Percentiles rank a stretch among this genome's conserved stretches.
Conservation (phyloP, 164 flowering plant genomes). For the Aristolochia contorta region DNA sequence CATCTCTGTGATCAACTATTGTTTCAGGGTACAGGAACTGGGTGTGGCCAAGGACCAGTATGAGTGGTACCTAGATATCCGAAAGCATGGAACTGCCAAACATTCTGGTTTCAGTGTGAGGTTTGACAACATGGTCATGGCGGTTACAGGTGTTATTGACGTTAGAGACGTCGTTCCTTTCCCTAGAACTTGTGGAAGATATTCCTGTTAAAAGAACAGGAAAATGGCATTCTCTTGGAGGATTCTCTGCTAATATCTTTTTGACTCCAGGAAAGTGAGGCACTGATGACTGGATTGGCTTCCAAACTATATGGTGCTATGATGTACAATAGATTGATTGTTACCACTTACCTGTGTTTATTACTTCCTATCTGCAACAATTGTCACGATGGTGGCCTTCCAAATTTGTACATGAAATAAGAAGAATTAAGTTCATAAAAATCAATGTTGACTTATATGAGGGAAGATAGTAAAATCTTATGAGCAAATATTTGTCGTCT, state of each 20-base stretch:
- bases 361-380: too few relatives aligned
- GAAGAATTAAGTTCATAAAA: too few relatives aligned
- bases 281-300: neutral
- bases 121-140: conserved; percentile 63
- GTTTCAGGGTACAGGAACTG: conserved; percentile 53
- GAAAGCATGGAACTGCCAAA: conserved; percentile 62
- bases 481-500: too few relatives aligned
- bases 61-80: conserved; percentile 83
- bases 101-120: conserved; percentile 67
- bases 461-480: too few relatives aligned
- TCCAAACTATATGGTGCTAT: neutral
- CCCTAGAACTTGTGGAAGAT: conserved; percentile 52
- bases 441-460: too few relatives aligned
- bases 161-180: conserved; percentile 70
- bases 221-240: neutral
- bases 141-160: conserved; percentile 57
- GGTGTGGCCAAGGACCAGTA: conserved; percentile 45
- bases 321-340: too few relatives aligned
- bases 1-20: neutral
- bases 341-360: too few relatives aligned
- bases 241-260: neutral
- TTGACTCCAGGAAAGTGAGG: neutral
- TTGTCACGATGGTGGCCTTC: too few relatives aligned
- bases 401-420: too few relatives aligned
- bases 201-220: neutral